Evolutionary conservation across 139 green algal genomes (phyloP).

Genomic region (Edaphochlamys debaryana): DNA sequence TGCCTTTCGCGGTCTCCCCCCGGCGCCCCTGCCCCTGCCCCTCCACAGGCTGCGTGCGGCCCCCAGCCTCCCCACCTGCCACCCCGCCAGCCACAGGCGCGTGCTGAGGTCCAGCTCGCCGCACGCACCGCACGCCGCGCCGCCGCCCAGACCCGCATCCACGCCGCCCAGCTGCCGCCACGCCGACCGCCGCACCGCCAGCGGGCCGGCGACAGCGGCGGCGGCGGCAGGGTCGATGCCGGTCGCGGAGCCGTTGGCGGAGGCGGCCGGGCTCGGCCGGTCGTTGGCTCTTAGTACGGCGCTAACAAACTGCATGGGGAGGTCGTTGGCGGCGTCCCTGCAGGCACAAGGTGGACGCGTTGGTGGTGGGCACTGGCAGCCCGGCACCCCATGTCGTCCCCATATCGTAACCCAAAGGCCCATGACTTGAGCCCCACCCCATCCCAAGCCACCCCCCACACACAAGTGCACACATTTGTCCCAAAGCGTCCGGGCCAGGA

Average conservation of each 20-base stretch:
- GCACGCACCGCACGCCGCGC: background rate
- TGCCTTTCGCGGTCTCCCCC: too few species aligned
- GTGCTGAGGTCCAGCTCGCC: background rate
- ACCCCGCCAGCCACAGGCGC: conserved; percentile 13
- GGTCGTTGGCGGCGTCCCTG: background rate
- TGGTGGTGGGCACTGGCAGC: background rate
- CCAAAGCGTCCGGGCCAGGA: background rate
- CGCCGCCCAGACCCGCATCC: background rate
- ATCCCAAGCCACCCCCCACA: background rate
- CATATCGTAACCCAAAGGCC: background rate
- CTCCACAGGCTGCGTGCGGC: too few species aligned
- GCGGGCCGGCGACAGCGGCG: too few species aligned
- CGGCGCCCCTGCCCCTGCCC: too few species aligned
- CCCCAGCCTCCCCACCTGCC: background rate
- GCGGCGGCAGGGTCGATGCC: background rate
- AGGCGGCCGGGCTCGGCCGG: too few species aligned
- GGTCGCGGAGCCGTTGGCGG: background rate
- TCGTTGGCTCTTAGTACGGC: background rate
- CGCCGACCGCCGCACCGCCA: background rate
- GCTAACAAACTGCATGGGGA: conserved; percentile 13
- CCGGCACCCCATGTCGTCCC: too few species aligned
- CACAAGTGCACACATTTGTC: background rate
- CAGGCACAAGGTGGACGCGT: background rate
- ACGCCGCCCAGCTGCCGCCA: background rate
- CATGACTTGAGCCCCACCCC: too few species aligned